Conservation (phyloP, 495 filamentous ascomycete species). For the Aspergillus homomorphus region DNA sequence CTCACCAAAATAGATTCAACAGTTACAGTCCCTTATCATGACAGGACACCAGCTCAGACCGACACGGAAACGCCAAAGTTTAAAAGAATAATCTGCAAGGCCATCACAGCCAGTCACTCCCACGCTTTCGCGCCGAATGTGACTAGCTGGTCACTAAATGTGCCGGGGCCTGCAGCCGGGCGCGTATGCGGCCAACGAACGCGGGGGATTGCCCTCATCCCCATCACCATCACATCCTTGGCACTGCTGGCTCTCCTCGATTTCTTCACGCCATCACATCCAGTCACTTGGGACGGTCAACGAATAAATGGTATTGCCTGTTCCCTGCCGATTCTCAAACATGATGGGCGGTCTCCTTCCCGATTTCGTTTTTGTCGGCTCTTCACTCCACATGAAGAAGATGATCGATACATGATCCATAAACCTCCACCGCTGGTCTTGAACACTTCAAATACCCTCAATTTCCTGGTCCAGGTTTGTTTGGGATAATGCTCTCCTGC, state of each 20-base stretch:
- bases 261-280: constrained; percentile 34
- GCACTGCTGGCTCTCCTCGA: background rate
- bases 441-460: background rate
- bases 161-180: background rate
- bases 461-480: background rate
- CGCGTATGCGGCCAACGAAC: background rate
- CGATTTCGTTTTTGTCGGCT: constrained; percentile 25
- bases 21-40: background rate
- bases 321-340: constrained; percentile 19
- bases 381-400: constrained; percentile 17
- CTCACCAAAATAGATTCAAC: too few relatives aligned
- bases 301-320: constrained; percentile 22
- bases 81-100: background rate
- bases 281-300: constrained; percentile 21
- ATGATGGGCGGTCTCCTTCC: constrained; percentile 15
- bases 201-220: background rate
- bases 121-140: background rate
- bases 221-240: background rate
- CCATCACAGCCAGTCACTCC: background rate
- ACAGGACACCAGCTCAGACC: too few relatives aligned
- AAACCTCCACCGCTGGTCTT: constrained; percentile 7
- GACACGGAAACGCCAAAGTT: too few relatives aligned
- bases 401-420: constrained; percentile 22
- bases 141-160: background rate
- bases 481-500: constrained; percentile 10